phyloP scores from a whole-genome alignment of 305 asterid species.

The Fraxinus velutina region DNA sequence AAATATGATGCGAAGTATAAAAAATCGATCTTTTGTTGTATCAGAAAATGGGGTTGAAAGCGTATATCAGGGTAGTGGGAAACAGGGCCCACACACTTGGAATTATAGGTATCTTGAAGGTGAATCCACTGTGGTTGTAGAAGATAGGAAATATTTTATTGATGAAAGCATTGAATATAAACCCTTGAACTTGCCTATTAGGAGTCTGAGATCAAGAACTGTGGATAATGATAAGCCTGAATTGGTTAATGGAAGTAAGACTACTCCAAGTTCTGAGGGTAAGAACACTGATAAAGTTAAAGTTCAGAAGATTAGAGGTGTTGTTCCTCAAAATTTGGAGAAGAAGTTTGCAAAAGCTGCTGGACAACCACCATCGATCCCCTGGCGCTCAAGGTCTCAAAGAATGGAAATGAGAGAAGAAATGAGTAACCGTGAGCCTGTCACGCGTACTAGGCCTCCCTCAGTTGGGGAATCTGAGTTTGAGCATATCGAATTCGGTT shows the following conservation, averaged over 20 bases:
- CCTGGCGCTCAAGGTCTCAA: constrained; percentile 49
- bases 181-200: constrained; percentile 71
- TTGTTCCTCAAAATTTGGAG: constrained; percentile 54
- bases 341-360: constrained; percentile 54
- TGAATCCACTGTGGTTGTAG: constrained; percentile 55
- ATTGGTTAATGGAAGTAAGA: constrained; percentile 11
- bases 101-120: constrained; percentile 41
- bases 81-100: constrained; percentile 36
- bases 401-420: constrained; percentile 37
- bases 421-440: constrained; percentile 7
- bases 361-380: constrained; percentile 31
- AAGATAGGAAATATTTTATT: constrained; percentile 34
- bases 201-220: constrained; percentile 59
- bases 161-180: constrained; percentile 44
- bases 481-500: constrained; percentile 35
- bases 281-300: constrained; percentile 27
- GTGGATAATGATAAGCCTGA: constrained; percentile 33
- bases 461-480: constrained; percentile 51
- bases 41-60: constrained; percentile 26
- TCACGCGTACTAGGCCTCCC: constrained; percentile 43
- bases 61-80: constrained; percentile 24
- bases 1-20: constrained; percentile 26
- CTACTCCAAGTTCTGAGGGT: constrained; percentile 25
- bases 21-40: constrained; percentile 35
- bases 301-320: constrained; percentile 45